These are phyloP conservation scores for Microthlaspi erraticum DNA, from an alignment of 345 rosid genomes.

Conservation along the genomic window DNA sequence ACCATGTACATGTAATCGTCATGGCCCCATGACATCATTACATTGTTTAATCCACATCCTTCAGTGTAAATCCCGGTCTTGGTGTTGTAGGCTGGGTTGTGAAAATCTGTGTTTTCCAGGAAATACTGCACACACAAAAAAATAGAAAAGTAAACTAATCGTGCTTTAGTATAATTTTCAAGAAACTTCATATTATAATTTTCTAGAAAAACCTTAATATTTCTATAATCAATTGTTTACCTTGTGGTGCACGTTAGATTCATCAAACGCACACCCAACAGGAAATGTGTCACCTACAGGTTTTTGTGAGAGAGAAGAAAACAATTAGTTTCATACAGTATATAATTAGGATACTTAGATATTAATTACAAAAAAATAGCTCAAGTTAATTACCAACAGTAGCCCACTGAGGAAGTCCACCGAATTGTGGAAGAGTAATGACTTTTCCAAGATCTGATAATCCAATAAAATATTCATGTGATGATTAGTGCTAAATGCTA, in stretches of 20 bases:
- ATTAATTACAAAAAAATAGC: neutral
- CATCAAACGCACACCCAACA: conserved; percentile 74
- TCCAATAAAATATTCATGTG: too few species aligned
- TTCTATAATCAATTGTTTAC: conserved; percentile 35
- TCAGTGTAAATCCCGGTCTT: conserved; percentile 56
- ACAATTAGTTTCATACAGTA: neutral
- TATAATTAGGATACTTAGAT: neutral
- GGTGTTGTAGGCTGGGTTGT: conserved; percentile 51
- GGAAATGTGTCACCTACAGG: conserved; percentile 72
- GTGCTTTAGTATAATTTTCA: neutral
- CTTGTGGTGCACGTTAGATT: conserved; percentile 70
- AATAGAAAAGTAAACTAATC: neutral
- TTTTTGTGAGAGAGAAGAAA: neutral
- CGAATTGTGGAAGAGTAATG: conserved; percentile 59
- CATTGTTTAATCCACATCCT: conserved; percentile 63
- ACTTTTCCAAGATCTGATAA: conserved; percentile 70
- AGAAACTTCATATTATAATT: neutral
- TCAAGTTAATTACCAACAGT: conserved; percentile 50
- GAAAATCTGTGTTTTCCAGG: conserved; percentile 56
- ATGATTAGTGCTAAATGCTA: too few species aligned
- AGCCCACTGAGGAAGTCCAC: conserved; percentile 70
- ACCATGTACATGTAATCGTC: conserved; percentile 67
- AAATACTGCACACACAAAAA: conserved; percentile 48
- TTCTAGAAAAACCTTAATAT: too few species aligned
- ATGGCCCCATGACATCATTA: conserved; percentile 64